Conservation (phyloP, 106 monocot genomes). For the Agapanthus africanus region DNA sequence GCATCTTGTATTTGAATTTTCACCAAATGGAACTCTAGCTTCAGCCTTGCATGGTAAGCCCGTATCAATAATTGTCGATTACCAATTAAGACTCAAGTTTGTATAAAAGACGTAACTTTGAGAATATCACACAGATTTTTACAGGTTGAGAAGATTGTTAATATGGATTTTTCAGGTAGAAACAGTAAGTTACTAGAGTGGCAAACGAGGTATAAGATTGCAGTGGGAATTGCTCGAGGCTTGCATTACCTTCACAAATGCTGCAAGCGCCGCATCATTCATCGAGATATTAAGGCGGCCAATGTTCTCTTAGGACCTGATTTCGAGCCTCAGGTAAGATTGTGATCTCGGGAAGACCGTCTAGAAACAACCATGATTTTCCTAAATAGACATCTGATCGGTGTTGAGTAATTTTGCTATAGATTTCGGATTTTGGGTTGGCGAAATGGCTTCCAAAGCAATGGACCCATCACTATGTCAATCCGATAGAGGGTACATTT, state of each 20-base stretch:
- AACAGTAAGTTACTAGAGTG: conserved; percentile 42
- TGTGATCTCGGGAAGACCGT: too few relatives aligned
- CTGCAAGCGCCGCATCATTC: conserved; percentile 54
- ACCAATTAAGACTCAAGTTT: too few relatives aligned
- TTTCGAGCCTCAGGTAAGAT: conserved; percentile 48
- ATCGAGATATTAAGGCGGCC: conserved; percentile 63
- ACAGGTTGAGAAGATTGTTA: neutral
- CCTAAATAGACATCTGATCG: neutral
- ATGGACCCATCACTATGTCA: conserved; percentile 64
- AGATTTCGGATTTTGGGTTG: conserved; percentile 75
- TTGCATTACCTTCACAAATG: conserved; percentile 62
- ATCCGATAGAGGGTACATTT: conserved; percentile 68
- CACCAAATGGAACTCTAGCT: conserved; percentile 53
- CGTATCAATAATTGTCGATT: neutral
- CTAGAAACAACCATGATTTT: too few relatives aligned
- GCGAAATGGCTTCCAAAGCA: conserved; percentile 79
- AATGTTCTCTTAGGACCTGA: conserved; percentile 59
- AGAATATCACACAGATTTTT: neutral
- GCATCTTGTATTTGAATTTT: conserved; percentile 67
- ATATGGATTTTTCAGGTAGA: conserved; percentile 15
- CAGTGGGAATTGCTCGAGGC: conserved; percentile 55
- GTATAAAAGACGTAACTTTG: neutral
- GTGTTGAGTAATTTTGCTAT: neutral
- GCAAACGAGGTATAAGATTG: conserved; percentile 43
- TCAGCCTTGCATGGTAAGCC: conserved; percentile 52